Base-by-base conservation (phyloP, 257 asterid genomes). In the Plantago elongata region DNA sequence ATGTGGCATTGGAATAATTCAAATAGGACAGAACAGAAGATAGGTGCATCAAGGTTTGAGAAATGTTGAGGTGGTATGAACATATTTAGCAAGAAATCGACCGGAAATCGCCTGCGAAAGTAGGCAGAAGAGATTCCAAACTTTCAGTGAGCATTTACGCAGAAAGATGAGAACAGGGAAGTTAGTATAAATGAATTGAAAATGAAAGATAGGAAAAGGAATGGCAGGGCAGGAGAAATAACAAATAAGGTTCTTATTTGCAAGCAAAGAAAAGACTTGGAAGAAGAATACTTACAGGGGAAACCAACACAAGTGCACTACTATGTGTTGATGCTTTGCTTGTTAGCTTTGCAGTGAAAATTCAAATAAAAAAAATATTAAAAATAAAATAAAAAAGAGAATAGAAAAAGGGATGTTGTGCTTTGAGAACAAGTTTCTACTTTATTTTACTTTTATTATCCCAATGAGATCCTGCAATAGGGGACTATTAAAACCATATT, bases 271-370 rank as follows among this genome's bases (percentile, higher is more conserved):
- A 78, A 86, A 75, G 79, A 49, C 66, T 34, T 34, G 5, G 40
- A 34, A 78, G 40, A 34, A 78, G 80, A 72, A 80, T 78, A 68
- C 87, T 73, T 81, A 68, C 85, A 76, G 81, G 71, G 77, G 75
- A 84, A 84, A 77, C 81, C 77, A 76, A 74, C 46, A 40, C 52
- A 61, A 72, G 80, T 62, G 70, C 67, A 65, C 67, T 69, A 65
- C 67, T 69, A 56, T 77, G 78, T 75, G 70, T 69, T 67, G 84
- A 88, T 86, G 82, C 95, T 78, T 88, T 88, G 90, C 95, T 86
- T 91, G 78, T 72, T 73, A 66, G 60, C 79, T 70, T 75, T 72
- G 67, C 71, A 60, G 66, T 64, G 43, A 69, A 78, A 70, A 47
- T 65, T 54, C 51, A 57, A 15, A 44, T 50, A 47, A 45, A 46